These are phyloP conservation scores for Gastrodia elata DNA, from an alignment of 106 monocot genomes.

Conservation along the genomic window DNA sequence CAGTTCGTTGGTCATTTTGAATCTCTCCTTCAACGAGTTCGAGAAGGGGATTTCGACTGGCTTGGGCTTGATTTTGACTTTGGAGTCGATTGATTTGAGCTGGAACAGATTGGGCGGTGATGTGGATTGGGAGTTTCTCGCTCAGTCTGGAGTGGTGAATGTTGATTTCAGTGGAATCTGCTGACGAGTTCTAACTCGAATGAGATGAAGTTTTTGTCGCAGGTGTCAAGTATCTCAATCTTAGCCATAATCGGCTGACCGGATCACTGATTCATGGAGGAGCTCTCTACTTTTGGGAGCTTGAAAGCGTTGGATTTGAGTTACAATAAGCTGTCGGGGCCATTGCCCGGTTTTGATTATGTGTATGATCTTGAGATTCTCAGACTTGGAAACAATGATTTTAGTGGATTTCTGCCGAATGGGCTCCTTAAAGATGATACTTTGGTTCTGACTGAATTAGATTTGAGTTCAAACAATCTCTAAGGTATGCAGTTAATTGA, in stretches of 20 bases:
- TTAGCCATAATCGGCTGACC: conserved; percentile 78
- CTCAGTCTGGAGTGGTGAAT: conserved; percentile 46
- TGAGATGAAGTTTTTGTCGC: conserved; percentile 71
- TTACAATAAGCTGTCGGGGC: conserved; percentile 70
- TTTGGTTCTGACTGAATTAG: conserved; percentile 76
- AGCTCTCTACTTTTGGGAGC: conserved; percentile 89
- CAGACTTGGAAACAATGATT: conserved; percentile 67
- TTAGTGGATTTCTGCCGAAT: conserved; percentile 70
- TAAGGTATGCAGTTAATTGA: conserved; percentile 41
- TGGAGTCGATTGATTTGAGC: conserved; percentile 65
- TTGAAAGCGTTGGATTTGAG: conserved; percentile 91
- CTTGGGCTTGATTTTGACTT: conserved; percentile 29
- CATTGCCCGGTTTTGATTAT: conserved; percentile 90
- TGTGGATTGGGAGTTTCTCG: conserved; percentile 81
- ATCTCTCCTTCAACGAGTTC: conserved; percentile 58
- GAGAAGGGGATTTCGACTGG: conserved; percentile 47
- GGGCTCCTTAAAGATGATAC: conserved; percentile 81
- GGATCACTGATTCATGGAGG: conserved; percentile 76
- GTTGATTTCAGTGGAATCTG: conserved; percentile 82
- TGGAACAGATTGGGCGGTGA: conserved; percentile 77
- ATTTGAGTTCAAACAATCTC: conserved; percentile 88
- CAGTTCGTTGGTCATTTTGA: conserved; percentile 39
- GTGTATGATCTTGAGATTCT: conserved; percentile 93
- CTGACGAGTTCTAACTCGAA: conserved; percentile 51
- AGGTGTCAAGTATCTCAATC: conserved; percentile 82